A percentile compares a stretch with the other conserved stretches of the same genome.
Conservation (phyloP, 2,329 filamentous ascomycete genomes). For the Aspergillus fijiensis region DNA sequence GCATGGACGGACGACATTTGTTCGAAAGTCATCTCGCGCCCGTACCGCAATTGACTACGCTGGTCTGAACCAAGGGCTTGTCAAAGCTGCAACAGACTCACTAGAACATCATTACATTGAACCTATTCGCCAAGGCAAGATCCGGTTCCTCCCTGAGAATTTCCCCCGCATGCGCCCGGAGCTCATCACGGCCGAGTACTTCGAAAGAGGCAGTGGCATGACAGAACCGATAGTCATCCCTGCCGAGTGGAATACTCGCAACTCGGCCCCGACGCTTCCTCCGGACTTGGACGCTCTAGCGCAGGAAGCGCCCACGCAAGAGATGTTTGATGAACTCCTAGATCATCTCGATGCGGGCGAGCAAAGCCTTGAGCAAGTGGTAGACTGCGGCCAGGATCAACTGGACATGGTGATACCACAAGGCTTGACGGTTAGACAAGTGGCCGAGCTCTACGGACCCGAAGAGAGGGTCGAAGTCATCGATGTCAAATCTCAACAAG, state of each 20-base stretch:
- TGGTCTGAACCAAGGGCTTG: constrained; percentile 63
- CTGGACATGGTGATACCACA: constrained; percentile 68
- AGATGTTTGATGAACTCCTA: constrained; percentile 42
- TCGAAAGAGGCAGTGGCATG: constrained; percentile 63
- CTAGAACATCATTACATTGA: constrained; percentile 68
- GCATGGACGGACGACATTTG: constrained; percentile 64
- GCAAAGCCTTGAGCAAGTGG: constrained; percentile 41
- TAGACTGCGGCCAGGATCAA: constrained; percentile 63
- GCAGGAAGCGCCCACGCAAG: constrained; percentile 37
- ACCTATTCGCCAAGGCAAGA: constrained; percentile 64
- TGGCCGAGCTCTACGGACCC: constrained; percentile 63
- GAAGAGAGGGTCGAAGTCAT: constrained; percentile 66
- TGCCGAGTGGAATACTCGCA: constrained; percentile 58
- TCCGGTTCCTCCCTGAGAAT: constrained; percentile 59
- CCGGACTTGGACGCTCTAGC: constrained; percentile 31
- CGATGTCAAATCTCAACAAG: constrained; percentile 68
- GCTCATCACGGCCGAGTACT: constrained; percentile 61
- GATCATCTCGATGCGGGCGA: constrained; percentile 31
- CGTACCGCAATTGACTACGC: constrained; percentile 68
- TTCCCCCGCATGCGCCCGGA: constrained; percentile 66
- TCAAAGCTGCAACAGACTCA: constrained; percentile 64
- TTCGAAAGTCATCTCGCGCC: constrained; percentile 65
- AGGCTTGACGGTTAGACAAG: constrained; percentile 61
- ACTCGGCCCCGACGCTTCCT: constrained; percentile 35
- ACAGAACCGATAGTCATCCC: constrained; percentile 67